phyloP scores from a whole-genome alignment of 495 filamentous ascomycete species.

The Xylaria venustula region DNA sequence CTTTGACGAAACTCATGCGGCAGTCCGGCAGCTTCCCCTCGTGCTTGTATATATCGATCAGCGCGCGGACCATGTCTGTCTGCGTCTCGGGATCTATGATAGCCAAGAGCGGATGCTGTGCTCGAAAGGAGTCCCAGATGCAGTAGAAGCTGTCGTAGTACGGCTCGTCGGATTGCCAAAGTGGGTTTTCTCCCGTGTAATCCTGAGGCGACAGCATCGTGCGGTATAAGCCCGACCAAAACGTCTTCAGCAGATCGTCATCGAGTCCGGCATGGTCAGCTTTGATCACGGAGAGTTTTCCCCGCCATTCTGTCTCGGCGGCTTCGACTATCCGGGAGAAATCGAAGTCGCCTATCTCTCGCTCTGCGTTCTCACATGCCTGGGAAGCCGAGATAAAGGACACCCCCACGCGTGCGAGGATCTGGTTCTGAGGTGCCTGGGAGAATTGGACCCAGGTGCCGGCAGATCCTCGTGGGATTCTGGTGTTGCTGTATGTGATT shows the following conservation, averaged over 20 bases:
- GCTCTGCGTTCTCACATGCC: slow-evolving; percentile 64
- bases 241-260: slow-evolving; percentile 56
- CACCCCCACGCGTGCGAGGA: slow-evolving; percentile 61
- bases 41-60: slow-evolving; percentile 68
- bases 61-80: slow-evolving; percentile 63
- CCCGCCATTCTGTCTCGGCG: slow-evolving; percentile 57
- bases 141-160: slow-evolving; percentile 76
- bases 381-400: slow-evolving; percentile 63
- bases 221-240: slow-evolving; percentile 69
- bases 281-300: slow-evolving; percentile 57
- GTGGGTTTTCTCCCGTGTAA: slow-evolving; percentile 71
- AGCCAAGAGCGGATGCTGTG: slow-evolving; percentile 66
- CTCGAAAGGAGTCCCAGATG: slow-evolving; percentile 73
- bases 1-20: slow-evolving; percentile 62
- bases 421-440: slow-evolving; percentile 34
- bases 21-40: slow-evolving; percentile 62
- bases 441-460: slow-evolving; percentile 65
- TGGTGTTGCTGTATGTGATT: slow-evolving; percentile 34
- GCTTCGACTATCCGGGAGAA: slow-evolving; percentile 54
- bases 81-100: slow-evolving; percentile 64
- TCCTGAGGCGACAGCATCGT: slow-evolving; percentile 68
- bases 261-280: slow-evolving; percentile 55
- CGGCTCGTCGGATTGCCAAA: slow-evolving; percentile 70
- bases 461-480: slow-evolving; percentile 53
- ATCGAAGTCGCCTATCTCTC: slow-evolving; percentile 59